Evolutionary conservation across 2,329 filamentous ascomycete species (phyloP), one percentile per base, ranked within the genome.

Genomic region (Calonectria ilicicola): DNA sequence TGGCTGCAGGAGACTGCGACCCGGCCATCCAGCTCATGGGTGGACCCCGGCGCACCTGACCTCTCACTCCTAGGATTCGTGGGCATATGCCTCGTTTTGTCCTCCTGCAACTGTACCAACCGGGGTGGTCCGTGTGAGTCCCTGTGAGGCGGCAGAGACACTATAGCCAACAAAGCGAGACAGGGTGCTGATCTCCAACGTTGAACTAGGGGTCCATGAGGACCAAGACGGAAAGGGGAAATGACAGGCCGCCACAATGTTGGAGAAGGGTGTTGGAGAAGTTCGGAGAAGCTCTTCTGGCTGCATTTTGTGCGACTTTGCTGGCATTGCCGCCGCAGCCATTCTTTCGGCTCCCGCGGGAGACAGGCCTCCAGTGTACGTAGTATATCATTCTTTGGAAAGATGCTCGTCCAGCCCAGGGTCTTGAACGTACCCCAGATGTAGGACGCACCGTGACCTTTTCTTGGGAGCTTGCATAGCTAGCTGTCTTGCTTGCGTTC

Each of bases 11-110:
- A 74, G 67, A 72, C 47, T 70, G 47, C 62, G 64, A 47, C 65
- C 32, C 40, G 60, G 65, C 65, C 60, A 64, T 69, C 53, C 53
- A 60, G 68, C 77, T 47, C 70, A 64, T 65, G 78, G 53, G 77
- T 80, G 78, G 78, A 77, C 76, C 78, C 35, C 29, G 32, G 66
- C 56, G 74, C 78, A 79, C 78, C 77, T 80, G 78, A 80, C 78
- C 77, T 74, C 67, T 51, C 68, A 26, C 73, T 66, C 71, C 77
- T 74, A 60, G 76, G 70, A 69, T 79, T 63, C 70, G 72, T 75
- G 77, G 78, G 73, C 72, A 72, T 78, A 78, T 79, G 69, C 67
- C 76, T 77, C 69, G 67, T 79, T 77, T 73, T 69, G 75, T 74
- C 66, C 56, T 58, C 44, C 40, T 72, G 70, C 62, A 62, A 51